Base-by-base conservation (phyloP, 345 rosid species). In the Gossypium australe region DNA sequence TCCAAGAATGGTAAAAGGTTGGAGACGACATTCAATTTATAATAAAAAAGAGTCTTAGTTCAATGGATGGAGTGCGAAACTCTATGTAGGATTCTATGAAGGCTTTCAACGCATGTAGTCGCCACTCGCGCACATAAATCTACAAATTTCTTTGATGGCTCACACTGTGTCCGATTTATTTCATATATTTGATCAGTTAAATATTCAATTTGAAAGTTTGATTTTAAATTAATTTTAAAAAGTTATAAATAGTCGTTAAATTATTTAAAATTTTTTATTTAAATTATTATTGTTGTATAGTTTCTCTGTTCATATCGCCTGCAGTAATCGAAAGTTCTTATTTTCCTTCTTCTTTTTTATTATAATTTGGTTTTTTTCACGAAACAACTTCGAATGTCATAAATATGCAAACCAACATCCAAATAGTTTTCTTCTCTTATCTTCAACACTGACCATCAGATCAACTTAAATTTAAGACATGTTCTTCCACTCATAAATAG, bases 311-410 rank as follows among this genome's bases (percentile, higher is more conserved):
- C 0, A 34, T 34, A 5, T 4, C 7, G 0, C 0, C 0, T 0
- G 0, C 0, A 34, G 0, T 0, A 34, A 34, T 34, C 1, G 1
- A 34, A 34, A 34, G 7, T 0, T 34, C 0, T 34, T 34, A 4
- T 34, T 34, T 34, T 34, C 0, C 0, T 5, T 34, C 1, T 5
- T 0, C 0, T 34, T 34, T 1, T 34, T 0, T 34, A 5, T 0
- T 34, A 5, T 0, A 4, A 1, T 4, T 34, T 0, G 1, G 34
- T 29, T 29, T 34, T 34, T 34, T 34, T 5, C 6, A 34, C 0
- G 7, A 34, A 34, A 34, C 0, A 34, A 34, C 7, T 34, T 34
- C 1, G 0, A 34, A 34, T 34, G 0, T 34, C 41, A 34, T 34
- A 34, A 34, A 34, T 34, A 34, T 34, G 0, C 1, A 34, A 34